Percentiles rank a stretch among this genome's conserved stretches.
These are phyloP conservation scores for Dacryopinax primogenitus DNA, from an alignment of 768 basidiomycete genomes.

Conservation along the genomic window DNA sequence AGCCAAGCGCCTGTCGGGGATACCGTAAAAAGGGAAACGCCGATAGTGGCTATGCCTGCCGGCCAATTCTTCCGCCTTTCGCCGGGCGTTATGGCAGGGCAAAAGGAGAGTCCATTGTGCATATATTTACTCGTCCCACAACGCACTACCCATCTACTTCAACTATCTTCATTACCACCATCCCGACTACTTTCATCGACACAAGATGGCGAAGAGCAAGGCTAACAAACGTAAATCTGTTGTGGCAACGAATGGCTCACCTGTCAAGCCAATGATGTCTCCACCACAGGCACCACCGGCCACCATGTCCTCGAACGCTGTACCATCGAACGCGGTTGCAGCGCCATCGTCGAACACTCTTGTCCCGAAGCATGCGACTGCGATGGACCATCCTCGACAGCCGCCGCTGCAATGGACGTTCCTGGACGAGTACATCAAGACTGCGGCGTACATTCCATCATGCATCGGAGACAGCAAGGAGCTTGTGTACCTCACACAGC, in stretches of 20 bases:
- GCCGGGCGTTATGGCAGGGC: not conserved
- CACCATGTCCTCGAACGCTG: not conserved
- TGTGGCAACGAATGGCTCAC: not conserved
- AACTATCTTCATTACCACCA: not conserved
- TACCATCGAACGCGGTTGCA: not conserved
- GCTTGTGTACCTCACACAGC: not conserved
- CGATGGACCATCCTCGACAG: not conserved
- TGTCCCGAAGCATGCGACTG: not conserved
- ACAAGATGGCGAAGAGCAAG: not conserved
- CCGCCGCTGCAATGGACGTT: constrained; percentile 3
- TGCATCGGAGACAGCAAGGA: constrained; percentile 4
- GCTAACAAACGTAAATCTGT: not conserved
- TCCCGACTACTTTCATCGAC: not conserved
- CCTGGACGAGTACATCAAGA: constrained; percentile 8
- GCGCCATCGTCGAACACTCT: not conserved
- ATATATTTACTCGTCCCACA: not conserved
- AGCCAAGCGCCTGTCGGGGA: not conserved
- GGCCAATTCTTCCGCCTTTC: constrained; percentile 6
- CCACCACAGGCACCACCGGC: not conserved
- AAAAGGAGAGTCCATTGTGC: not conserved
- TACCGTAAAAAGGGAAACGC: not conserved
- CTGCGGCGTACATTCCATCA: constrained; percentile 1
- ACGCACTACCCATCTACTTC: not conserved
- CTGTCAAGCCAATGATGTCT: not conserved
- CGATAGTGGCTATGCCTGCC: constrained; percentile 2